Evolutionary conservation across 2,329 filamentous ascomycete genomes (phyloP).

Genomic region (Chalara sp.): DNA sequence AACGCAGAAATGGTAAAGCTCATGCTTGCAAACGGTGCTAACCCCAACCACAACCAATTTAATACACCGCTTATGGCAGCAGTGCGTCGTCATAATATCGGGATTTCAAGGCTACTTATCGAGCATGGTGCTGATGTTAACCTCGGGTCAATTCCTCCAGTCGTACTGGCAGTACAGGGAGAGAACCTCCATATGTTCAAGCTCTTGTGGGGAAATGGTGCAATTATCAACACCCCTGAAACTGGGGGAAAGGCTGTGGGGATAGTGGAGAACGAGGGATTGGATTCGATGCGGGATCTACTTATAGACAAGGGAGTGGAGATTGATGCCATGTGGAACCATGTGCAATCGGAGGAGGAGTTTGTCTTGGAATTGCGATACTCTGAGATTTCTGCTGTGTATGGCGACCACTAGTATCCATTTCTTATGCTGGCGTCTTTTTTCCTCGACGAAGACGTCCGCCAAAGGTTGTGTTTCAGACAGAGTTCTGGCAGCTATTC

Average conservation of each 20-base stretch:
- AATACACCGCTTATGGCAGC: neutral
- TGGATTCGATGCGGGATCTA: neutral
- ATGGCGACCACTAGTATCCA: too few relatives aligned
- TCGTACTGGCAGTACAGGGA: neutral
- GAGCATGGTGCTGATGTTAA: slow-evolving; percentile 1
- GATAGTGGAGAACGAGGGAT: neutral
- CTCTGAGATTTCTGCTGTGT: too few relatives aligned
- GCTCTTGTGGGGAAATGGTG: neutral
- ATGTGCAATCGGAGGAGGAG: too few relatives aligned
- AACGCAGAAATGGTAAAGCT: neutral
- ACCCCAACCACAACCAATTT: too few relatives aligned
- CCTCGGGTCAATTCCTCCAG: neutral
- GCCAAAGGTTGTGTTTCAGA: too few relatives aligned
- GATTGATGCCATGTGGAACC: neutral
- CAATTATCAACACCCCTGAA: neutral
- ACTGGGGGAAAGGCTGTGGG: neutral
- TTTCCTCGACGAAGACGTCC: too few relatives aligned
- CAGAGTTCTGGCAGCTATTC: too few relatives aligned
- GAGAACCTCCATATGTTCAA: neutral
- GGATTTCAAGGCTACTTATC: neutral
- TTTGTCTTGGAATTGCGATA: too few relatives aligned
- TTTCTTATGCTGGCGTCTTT: too few relatives aligned
- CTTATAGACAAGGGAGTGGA: neutral
- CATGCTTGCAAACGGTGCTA: neutral
- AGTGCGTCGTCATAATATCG: neutral